phyloP scores from a whole-genome alignment of 208 protist species.

The Trypanosoma scelopori region DNA sequence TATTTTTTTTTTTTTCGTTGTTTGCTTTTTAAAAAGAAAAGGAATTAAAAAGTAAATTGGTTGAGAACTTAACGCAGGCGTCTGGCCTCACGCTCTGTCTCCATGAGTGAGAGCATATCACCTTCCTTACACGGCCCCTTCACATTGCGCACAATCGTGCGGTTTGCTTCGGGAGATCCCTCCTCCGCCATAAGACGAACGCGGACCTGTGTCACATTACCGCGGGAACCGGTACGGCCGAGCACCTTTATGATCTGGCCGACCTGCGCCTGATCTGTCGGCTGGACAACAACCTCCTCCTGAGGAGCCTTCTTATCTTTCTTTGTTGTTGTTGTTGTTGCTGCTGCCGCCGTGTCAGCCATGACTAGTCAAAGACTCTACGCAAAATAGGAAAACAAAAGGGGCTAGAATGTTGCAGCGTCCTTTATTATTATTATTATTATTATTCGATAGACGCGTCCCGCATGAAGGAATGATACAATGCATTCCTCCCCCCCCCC shows the following conservation, averaged over 20 bases:
- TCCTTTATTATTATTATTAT: constrained; percentile 16
- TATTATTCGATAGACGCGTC: no score
- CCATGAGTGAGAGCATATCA: constrained; percentile 99
- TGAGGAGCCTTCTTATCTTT: constrained; percentile 81
- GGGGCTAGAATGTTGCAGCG: background rate
- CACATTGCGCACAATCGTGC: constrained; percentile 99
- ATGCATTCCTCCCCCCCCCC: no score
- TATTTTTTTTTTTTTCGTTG: no score
- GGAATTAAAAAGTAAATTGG: constrained; percentile 18
- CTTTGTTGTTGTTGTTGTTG: constrained; percentile 44
- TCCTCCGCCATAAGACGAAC: constrained; percentile 94
- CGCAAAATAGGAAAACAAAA: constrained; percentile 4
- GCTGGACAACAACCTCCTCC: constrained; percentile 76
- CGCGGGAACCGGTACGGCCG: constrained; percentile 99
- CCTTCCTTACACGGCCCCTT: constrained; percentile 98
- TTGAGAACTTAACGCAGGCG: constrained; percentile 95
- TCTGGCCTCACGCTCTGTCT: constrained; percentile 99
- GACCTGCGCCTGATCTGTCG: constrained; percentile 87
- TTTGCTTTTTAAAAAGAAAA: constrained; percentile 9
- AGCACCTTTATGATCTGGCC: constrained; percentile 98
- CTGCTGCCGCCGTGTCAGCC: constrained; percentile 23
- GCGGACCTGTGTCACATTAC: constrained; percentile 98
- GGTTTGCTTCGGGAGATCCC: constrained; percentile 85
- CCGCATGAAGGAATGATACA: no score
- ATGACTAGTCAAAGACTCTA: constrained; percentile 20